Base-by-base conservation (phyloP, 148 eudicot species). In the Heliamphora exappendiculata region DNA sequence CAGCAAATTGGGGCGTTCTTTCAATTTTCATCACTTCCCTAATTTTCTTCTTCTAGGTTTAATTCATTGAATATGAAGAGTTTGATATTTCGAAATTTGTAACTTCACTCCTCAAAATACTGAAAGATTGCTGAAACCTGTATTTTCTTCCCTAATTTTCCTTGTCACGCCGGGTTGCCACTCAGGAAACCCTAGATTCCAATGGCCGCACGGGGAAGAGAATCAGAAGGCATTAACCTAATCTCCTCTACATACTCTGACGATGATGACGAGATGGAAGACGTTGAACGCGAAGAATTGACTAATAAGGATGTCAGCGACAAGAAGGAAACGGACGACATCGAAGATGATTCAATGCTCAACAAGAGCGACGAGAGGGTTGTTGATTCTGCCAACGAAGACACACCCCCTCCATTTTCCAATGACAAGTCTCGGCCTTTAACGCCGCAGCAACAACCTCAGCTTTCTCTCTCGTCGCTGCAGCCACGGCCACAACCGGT, bases 221-320 rank as follows among this genome's bases (percentile, higher is more conserved):
- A 82, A 10, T 80, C 89, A 1, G 95, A 90, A 58, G 98, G 95
- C 20, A 90, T 94, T 55, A 89, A 84, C 11, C 62, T 94, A 63
- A 89, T 94, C 55, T 84, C 90, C 28, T 82, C 84, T 39, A 84
- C 90, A 78, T 89, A 94, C 54, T 72, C 63, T 7, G 76, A 85
- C 42, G 89, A 88, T 9, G 78, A 73, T 28, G 85, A 83, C 3
- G 82, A 73, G 2, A 72, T 70, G 51, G 76, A 84, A 13, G 88
- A 80, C 20, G 69, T 78, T 0, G 80, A 79, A 31, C 81, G 54
- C 51, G 63, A 67, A 12, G 80, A 80, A n/a, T 70, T 63, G 6
- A 64, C 72, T 41, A 26, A 19, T 57, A 74, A 50, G 53, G 51
- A n/a, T 17, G 78, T 28, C 37, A 26, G 8, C 51, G 47, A 42